Evolutionary conservation across 2,329 filamentous ascomycete species (phyloP).

Genomic region (Domatiomyces globalis): DNA sequence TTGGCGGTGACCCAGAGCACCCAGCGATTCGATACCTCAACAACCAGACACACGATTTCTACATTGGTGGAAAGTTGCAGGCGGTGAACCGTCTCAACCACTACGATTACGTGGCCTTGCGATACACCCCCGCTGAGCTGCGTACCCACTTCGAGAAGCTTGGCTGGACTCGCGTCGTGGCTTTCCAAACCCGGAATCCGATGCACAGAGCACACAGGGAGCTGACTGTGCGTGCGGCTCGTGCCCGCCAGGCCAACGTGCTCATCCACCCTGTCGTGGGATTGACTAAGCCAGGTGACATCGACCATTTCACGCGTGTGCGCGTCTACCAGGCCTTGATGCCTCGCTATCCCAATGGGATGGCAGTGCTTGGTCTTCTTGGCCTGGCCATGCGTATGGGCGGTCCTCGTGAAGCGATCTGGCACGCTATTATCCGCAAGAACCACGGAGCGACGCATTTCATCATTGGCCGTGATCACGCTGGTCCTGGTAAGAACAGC

Average conservation of each 20-base stretch:
- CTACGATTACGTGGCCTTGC: constrained; percentile 95
- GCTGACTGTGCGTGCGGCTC: constrained; percentile 90
- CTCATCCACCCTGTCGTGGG: constrained; percentile 98
- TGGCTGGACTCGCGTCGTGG: constrained; percentile 92
- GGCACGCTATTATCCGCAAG: constrained; percentile 99
- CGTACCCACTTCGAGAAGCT: constrained; percentile 98
- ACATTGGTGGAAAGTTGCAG: constrained; percentile 90
- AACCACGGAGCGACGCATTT: constrained; percentile 99
- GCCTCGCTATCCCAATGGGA: constrained; percentile 94
- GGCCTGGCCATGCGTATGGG: constrained; percentile 99
- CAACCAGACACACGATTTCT: constrained; percentile 68
- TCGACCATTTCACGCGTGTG: constrained; percentile 98
- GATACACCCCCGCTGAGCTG: constrained; percentile 92
- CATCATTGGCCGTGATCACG: constrained; percentile 97
- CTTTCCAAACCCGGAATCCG: constrained; percentile 97
- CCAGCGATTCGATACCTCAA: constrained; percentile 85
- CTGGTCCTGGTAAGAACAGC: constrained; percentile 95
- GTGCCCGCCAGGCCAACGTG: constrained; percentile 91
- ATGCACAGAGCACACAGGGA: constrained; percentile 99
- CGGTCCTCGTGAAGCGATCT: constrained; percentile 93
- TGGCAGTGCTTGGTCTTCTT: constrained; percentile 90
- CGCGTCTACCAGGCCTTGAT: constrained; percentile 96
- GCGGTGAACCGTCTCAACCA: constrained; percentile 91
- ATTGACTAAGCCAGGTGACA: constrained; percentile 96
- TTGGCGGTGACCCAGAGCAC: constrained; percentile 81